These are phyloP conservation scores for Pharus latifolius DNA, from an alignment of 176 grass and related monocot species.

Conservation along the genomic window DNA sequence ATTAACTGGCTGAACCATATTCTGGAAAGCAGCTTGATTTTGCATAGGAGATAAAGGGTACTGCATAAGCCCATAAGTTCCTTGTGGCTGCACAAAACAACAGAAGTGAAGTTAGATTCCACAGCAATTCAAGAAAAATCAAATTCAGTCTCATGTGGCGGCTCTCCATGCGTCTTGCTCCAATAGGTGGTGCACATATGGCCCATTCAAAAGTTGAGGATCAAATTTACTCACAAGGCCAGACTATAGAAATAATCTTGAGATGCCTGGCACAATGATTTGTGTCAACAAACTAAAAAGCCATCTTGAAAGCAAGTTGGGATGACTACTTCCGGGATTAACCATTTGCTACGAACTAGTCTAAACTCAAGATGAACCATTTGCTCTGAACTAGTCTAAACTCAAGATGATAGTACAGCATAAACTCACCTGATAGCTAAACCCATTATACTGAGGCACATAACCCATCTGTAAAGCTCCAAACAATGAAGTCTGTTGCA, in stretches of 20 bases:
- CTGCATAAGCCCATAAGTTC: slow-evolving; percentile 83
- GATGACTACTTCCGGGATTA: background rate
- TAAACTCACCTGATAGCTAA: slow-evolving; percentile 81
- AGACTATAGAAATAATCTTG: no score
- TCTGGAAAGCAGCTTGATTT: slow-evolving; percentile 60
- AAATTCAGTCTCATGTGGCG: background rate
- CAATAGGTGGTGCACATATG: no score
- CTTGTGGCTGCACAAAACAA: slow-evolving; percentile 61
- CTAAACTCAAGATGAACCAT: no score
- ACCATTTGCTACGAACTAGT: background rate
- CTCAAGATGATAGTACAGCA: background rate
- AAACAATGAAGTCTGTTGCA: slow-evolving; percentile 87
- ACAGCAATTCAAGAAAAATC: background rate
- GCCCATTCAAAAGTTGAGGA: no score
- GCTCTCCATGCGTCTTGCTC: background rate
- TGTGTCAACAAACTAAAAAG: background rate
- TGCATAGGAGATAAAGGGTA: slow-evolving; percentile 89
- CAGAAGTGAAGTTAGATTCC: background rate
- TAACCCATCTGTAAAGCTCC: slow-evolving; percentile 87
- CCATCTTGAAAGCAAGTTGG: background rate
- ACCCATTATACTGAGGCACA: slow-evolving; percentile 88
- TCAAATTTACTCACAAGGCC: background rate
- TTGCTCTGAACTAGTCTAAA: background rate
- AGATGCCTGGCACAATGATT: background rate
- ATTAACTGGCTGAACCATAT: slow-evolving; percentile 45